A percentile compares a stretch with the other conserved stretches of the same genome.
phyloP scores from a whole-genome alignment of 768 basidiomycete genomes.

The Suillus tomentosus region DNA sequence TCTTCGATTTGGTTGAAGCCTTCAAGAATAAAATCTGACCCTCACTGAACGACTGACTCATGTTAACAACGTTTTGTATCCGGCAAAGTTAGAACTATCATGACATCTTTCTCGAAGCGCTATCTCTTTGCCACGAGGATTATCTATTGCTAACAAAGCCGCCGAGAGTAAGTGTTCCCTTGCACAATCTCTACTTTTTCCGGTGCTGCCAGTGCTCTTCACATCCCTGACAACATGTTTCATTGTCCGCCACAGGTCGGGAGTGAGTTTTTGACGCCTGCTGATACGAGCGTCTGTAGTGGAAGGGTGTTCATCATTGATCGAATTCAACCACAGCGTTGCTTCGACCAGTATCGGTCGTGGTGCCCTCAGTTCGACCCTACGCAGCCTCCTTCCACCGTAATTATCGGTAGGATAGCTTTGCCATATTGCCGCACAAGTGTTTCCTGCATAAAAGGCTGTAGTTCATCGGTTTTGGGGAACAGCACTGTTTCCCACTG shows the following conservation, averaged over 20 bases:
- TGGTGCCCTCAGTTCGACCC: not conserved
- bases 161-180: not conserved
- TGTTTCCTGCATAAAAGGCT: not conserved
- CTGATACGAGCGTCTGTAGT: not conserved
- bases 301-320: not conserved
- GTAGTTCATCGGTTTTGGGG: not conserved
- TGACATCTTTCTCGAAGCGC: not conserved
- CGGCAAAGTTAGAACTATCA: not conserved
- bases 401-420: not conserved
- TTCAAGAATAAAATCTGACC: not conserved
- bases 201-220: not conserved
- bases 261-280: not conserved
- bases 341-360: not conserved
- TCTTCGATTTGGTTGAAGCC: not conserved
- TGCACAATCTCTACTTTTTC: not conserved
- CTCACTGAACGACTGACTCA: not conserved
- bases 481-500: not conserved
- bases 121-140: not conserved
- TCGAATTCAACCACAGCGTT: not conserved
- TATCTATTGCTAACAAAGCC: not conserved
- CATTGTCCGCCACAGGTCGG: not conserved
- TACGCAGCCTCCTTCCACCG: not conserved
- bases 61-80: not conserved
- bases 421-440: not conserved
- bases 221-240: conserved; percentile 2